A percentile compares a stretch with the other conserved stretches of the same genome.
Evolutionary conservation across 1,139 yeast genomes (phyloP).

Genomic region (Lodderomyces parapsilosis): DNA sequence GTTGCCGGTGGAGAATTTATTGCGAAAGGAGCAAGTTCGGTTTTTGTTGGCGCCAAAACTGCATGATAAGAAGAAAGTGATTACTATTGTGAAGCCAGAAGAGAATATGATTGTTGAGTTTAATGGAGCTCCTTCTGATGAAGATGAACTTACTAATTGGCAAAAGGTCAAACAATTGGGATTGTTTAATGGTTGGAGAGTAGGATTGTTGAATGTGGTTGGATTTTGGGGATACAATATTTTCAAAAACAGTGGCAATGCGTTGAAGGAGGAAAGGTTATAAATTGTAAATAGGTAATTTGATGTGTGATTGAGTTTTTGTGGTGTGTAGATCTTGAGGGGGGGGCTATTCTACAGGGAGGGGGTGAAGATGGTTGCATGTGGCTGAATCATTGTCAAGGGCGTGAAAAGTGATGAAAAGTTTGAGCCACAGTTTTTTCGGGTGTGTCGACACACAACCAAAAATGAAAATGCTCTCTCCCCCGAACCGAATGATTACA

Average conservation of each 20-base stretch:
- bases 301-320: too few species aligned
- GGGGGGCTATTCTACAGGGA: too few species aligned
- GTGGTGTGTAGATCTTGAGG: too few species aligned
- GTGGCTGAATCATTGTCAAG: not conserved
- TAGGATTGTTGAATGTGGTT: conserved; percentile 72
- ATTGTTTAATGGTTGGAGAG: conserved; percentile 89
- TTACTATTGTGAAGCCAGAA: conserved; percentile 39
- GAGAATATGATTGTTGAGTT: conserved; percentile 53
- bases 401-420: not conserved
- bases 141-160: conserved; percentile 15
- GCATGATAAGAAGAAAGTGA: conserved; percentile 34
- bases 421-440: conserved; percentile 6
- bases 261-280: conserved; percentile 41
- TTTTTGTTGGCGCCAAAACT: conserved; percentile 50
- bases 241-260: conserved; percentile 50
- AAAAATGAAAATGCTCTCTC: not conserved
- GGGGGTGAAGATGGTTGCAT: too few species aligned
- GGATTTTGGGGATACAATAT: conserved; percentile 85
- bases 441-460: too few species aligned
- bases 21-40: conserved; percentile 78
- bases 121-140: conserved; percentile 18
- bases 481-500: not conserved
- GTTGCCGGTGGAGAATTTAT: conserved; percentile 83
- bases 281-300: conserved; percentile 3
- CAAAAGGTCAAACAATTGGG: conserved; percentile 28